A percentile compares a stretch with the other conserved stretches of the same genome.
These are phyloP conservation scores for Austroboletus novae-zelandiae DNA, from an alignment of 1,284 basidiomycete genomes.

Conservation along the genomic window DNA sequence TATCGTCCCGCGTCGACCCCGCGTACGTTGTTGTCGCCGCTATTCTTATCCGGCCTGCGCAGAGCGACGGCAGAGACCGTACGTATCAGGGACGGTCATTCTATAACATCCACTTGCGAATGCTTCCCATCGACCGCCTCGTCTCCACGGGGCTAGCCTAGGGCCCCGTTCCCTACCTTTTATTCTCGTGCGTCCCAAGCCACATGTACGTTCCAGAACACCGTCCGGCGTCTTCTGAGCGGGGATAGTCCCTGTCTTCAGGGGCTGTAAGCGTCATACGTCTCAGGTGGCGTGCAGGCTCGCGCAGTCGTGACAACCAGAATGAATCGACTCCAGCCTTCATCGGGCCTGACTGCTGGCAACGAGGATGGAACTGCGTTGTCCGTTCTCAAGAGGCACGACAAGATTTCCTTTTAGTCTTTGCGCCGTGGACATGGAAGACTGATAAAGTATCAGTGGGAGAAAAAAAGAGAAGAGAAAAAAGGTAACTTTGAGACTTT, in stretches of 20 bases:
- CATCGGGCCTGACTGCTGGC: no score
- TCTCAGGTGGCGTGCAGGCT: neutral
- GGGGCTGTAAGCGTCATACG: neutral
- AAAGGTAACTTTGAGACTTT: neutral
- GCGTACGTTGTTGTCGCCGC: neutral
- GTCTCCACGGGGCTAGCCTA: neutral
- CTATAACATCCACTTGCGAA: no score
- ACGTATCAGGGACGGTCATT: neutral
- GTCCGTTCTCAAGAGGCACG: neutral
- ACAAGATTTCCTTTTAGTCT: neutral
- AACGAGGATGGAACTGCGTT: no score
- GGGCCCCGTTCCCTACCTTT: neutral
- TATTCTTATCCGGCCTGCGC: slow-evolving; percentile 2
- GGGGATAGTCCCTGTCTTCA: no score
- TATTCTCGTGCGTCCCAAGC: slow-evolving; percentile 1
- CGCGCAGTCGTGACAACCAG: no score
- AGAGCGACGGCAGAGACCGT: neutral
- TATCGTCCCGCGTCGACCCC: slow-evolving; percentile 5
- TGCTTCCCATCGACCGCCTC: neutral
- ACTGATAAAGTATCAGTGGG: neutral
- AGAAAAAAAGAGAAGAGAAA: neutral
- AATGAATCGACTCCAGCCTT: no score
- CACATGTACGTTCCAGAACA: no score
- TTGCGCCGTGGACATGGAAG: neutral
- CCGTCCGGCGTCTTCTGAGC: neutral